These are phyloP conservation scores for Penicillium sp. DNA, from an alignment of 2,329 filamentous ascomycete species.

Conservation along the genomic window DNA sequence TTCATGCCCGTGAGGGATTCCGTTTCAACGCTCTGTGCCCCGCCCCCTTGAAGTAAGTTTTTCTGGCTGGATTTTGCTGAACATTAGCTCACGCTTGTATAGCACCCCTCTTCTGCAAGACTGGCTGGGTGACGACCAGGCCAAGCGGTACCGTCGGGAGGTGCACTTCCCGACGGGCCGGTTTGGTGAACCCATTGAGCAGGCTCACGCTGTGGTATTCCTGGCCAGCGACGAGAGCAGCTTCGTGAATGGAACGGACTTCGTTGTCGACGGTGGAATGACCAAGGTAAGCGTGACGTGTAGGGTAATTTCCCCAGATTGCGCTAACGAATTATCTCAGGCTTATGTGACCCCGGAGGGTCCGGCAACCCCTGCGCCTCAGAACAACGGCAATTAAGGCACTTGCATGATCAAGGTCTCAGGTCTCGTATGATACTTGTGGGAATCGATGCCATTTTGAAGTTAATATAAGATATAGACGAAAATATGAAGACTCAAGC, in stretches of 20 bases:
- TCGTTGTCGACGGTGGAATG: slow-evolving; percentile 93
- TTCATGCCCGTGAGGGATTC: slow-evolving; percentile 80
- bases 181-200: slow-evolving; percentile 88
- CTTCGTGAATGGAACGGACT: slow-evolving; percentile 84
- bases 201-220: slow-evolving; percentile 81
- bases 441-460: neutral
- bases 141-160: slow-evolving; percentile 73
- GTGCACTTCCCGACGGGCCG: slow-evolving; percentile 81
- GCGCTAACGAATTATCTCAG: slow-evolving; percentile 22
- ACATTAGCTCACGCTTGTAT: neutral
- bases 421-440: neutral
- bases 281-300: slow-evolving; percentile 44
- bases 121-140: slow-evolving; percentile 79
- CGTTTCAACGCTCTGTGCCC: slow-evolving; percentile 87
- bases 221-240: slow-evolving; percentile 78
- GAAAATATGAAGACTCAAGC: neutral
- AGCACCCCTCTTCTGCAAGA: slow-evolving; percentile 81
- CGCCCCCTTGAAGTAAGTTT: slow-evolving; percentile 65
- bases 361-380: slow-evolving; percentile 46
- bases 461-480: neutral
- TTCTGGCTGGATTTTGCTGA: neutral
- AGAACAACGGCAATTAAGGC: slow-evolving; percentile 36
- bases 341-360: slow-evolving; percentile 65
- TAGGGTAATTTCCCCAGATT: neutral
- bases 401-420: neutral